Percentiles rank a stretch among this genome's conserved stretches.
Evolutionary conservation across 768 basidiomycete species (phyloP).

Genomic region (Pleurotus giganteus): DNA sequence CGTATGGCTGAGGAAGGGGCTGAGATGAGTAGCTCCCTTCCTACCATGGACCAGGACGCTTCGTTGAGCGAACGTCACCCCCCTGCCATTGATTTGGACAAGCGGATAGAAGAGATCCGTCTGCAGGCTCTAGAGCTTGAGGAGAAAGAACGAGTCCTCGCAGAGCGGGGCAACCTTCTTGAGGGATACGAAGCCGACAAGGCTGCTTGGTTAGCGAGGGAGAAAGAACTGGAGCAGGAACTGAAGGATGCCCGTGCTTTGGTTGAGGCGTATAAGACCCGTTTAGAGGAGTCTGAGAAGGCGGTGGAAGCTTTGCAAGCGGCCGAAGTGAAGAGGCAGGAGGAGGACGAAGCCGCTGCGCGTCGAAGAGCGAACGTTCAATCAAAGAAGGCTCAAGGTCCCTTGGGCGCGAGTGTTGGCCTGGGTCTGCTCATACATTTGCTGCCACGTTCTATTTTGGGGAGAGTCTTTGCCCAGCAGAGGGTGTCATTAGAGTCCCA

Average conservation of each 20-base stretch:
- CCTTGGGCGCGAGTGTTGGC: not conserved
- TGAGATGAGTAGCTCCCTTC: too few relatives aligned
- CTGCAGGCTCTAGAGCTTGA: too few relatives aligned
- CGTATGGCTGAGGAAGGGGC: not conserved
- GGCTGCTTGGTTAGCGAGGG: not conserved
- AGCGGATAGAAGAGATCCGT: too few relatives aligned
- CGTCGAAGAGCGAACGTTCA: not conserved
- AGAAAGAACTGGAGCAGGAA: slow-evolving; percentile 10
- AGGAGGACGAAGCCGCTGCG: not conserved
- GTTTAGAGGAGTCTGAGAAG: slow-evolving; percentile 21
- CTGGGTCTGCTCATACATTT: not conserved
- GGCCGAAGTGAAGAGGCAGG: not conserved
- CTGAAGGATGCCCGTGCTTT: slow-evolving; percentile 9
- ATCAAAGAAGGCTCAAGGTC: not conserved
- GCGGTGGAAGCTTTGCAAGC: slow-evolving; percentile 19
- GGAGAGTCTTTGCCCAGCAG: not conserved
- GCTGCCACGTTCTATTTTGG: not conserved
- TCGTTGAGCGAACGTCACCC: too few relatives aligned
- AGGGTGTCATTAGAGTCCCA: not conserved
- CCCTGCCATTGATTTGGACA: too few relatives aligned
- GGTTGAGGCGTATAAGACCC: slow-evolving; percentile 16
- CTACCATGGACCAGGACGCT: too few relatives aligned
- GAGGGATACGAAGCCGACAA: not conserved
- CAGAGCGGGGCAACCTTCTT: not conserved
- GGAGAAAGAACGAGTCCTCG: not conserved